A percentile compares a stretch with the other conserved stretches of the same genome.
Evolutionary conservation across 768 basidiomycete genomes (phyloP).

Genomic region (Coprinopsis sp.): DNA sequence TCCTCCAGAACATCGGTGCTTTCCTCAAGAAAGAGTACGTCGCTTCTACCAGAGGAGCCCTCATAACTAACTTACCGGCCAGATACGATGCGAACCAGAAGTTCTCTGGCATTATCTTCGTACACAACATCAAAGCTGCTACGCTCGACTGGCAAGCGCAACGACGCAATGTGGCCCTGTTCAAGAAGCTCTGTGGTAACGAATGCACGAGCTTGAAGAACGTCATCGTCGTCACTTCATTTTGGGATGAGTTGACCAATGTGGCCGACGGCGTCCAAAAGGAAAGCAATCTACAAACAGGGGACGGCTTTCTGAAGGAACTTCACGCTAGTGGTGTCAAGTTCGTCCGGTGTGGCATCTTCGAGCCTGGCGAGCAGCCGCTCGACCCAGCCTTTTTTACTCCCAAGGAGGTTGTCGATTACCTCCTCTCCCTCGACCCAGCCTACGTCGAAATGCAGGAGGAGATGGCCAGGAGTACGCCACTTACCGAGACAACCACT

Average conservation of each 20-base stretch:
- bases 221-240: conserved; percentile 42
- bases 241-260: conserved; percentile 34
- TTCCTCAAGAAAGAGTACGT: conserved; percentile 11
- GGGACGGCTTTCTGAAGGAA: conserved; percentile 33
- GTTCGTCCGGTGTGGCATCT: conserved; percentile 26
- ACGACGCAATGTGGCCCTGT: conserved; percentile 37
- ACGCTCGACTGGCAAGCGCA: conserved; percentile 30
- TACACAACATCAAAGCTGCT: conserved; percentile 36
- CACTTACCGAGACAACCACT: not conserved
- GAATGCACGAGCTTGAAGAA: conserved; percentile 36
- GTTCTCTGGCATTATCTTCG: conserved; percentile 31
- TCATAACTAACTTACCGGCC: too few species aligned
- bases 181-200: conserved; percentile 40
- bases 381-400: not conserved
- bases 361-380: conserved; percentile 14
- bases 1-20: conserved; percentile 6
- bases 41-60: not conserved
- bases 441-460: conserved; percentile 13
- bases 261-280: conserved; percentile 22
- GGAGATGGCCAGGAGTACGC: conserved; percentile 14
- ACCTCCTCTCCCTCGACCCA: conserved; percentile 1
- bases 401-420: not conserved
- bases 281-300: conserved; percentile 36
- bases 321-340: conserved; percentile 20
- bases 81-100: not conserved